These are phyloP conservation scores for Nigrospora osmanthi DNA, from an alignment of 2,329 filamentous ascomycete species.

Conservation along the genomic window DNA sequence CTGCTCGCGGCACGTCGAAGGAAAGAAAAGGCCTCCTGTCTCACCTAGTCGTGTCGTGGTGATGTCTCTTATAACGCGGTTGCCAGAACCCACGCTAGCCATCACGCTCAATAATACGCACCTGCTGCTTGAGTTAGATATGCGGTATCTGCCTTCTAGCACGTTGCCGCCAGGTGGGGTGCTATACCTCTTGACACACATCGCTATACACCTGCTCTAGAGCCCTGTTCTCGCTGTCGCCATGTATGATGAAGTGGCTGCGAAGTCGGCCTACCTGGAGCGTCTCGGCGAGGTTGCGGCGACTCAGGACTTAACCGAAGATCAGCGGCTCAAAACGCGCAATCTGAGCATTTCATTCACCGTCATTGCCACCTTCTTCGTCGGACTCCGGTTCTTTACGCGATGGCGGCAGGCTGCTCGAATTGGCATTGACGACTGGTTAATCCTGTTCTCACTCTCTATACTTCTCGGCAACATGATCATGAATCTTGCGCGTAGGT, in stretches of 20 bases:
- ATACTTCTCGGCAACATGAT: background rate
- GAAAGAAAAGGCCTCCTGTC: too few relatives aligned
- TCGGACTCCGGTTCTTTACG: constrained; percentile 1
- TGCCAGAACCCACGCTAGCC: too few relatives aligned
- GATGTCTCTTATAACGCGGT: too few relatives aligned
- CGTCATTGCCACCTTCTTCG: constrained; percentile 1
- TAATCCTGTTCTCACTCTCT: background rate
- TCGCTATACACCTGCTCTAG: too few relatives aligned
- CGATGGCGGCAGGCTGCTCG: background rate
- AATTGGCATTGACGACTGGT: constrained; percentile 1
- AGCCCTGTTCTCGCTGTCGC: background rate
- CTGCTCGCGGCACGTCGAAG: too few relatives aligned
- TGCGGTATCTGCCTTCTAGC: too few relatives aligned
- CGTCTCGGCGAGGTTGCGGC: background rate
- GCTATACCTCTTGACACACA: too few relatives aligned
- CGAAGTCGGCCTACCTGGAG: background rate
- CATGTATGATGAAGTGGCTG: constrained; percentile 1
- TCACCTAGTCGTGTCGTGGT: too few relatives aligned
- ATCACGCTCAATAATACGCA: too few relatives aligned
- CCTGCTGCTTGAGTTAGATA: too few relatives aligned
- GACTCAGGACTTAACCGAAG: constrained; percentile 1
- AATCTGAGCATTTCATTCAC: background rate
- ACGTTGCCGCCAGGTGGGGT: too few relatives aligned
- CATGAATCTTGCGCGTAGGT: constrained; percentile 1
- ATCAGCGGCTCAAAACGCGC: background rate